A percentile compares a stretch with the other conserved stretches of the same genome.
These are phyloP conservation scores for Candida stauntonica DNA, from an alignment of 805 yeast species.

Conservation along the genomic window DNA sequence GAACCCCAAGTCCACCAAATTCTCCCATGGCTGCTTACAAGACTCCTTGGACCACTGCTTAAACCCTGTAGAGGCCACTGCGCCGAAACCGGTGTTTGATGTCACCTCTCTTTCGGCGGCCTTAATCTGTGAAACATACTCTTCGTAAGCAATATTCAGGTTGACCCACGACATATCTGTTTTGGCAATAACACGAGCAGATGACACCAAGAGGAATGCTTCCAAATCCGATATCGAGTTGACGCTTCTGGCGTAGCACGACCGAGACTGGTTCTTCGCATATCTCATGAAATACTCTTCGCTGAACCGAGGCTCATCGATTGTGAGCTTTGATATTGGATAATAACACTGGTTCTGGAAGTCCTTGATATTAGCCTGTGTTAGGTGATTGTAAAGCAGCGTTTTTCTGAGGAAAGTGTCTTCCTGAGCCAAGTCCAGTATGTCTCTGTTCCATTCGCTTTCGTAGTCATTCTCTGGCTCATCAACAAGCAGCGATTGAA, in stretches of 20 bases:
- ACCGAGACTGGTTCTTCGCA: slow-evolving; percentile 27
- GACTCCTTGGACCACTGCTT: slow-evolving; percentile 60
- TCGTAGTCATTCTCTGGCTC: slow-evolving; percentile 26
- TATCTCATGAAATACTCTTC: slow-evolving; percentile 24
- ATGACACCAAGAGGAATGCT: slow-evolving; percentile 62
- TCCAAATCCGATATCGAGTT: slow-evolving; percentile 65
- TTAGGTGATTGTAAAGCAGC: slow-evolving; percentile 46
- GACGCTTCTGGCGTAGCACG: slow-evolving; percentile 24
- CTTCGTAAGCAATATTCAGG: slow-evolving; percentile 73
- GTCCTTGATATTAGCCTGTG: slow-evolving; percentile 53
- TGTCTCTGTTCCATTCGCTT: slow-evolving; percentile 41
- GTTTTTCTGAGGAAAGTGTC: slow-evolving; percentile 32
- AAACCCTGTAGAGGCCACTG: slow-evolving; percentile 31
- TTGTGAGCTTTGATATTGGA: slow-evolving; percentile 34
- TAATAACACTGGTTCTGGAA: slow-evolving; percentile 42
- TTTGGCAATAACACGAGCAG: slow-evolving; percentile 66
- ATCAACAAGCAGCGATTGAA: slow-evolving; percentile 34
- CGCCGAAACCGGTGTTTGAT: slow-evolving; percentile 22
- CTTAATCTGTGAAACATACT: slow-evolving; percentile 57
- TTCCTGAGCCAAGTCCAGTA: slow-evolving; percentile 29
- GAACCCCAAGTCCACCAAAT: slow-evolving; percentile 33
- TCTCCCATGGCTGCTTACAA: slow-evolving; percentile 72
- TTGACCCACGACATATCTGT: slow-evolving; percentile 57
- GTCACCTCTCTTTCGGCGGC: slow-evolving; percentile 35
- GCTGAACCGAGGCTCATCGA: slow-evolving; percentile 26